These are phyloP conservation scores for Boletellus sp. DNA, from an alignment of 1,284 basidiomycete species.

Conservation along the genomic window DNA sequence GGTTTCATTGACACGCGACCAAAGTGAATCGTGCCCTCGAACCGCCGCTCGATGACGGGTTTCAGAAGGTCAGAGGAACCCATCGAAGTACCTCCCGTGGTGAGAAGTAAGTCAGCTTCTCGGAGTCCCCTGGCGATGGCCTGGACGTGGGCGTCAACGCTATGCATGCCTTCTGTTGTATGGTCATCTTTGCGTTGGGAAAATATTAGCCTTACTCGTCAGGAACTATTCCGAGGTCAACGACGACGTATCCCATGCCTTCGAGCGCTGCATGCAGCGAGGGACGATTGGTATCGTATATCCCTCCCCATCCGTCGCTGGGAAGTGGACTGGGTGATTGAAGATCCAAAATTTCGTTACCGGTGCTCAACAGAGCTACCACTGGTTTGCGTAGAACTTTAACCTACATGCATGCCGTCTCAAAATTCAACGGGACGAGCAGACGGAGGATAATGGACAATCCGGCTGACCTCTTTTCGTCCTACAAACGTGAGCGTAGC, in stretches of 20 bases:
- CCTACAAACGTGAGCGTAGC: conserved; percentile 82
- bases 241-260: conserved; percentile 70
- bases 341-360: conserved; percentile 77
- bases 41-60: conserved; percentile 78
- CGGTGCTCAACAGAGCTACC: conserved; percentile 80
- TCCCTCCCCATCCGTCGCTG: conserved; percentile 59
- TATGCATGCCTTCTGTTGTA: conserved; percentile 25
- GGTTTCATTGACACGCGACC: conserved; percentile 71
- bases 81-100: conserved; percentile 90
- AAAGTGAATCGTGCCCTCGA: conserved; percentile 75
- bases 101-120: conserved; percentile 71
- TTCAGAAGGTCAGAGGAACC: conserved; percentile 84
- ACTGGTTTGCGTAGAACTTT: conserved; percentile 66
- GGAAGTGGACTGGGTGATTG: conserved; percentile 38
- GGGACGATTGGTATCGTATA: conserved; percentile 84
- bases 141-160: conserved; percentile 58
- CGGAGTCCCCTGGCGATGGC: conserved; percentile 57
- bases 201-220: conserved; percentile 49
- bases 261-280: conserved; percentile 68
- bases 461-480: conserved; percentile 49
- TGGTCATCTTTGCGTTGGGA: neutral
- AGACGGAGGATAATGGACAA: neutral
- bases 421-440: neutral
- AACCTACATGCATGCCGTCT: conserved; percentile 43
- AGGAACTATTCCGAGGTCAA: conserved; percentile 77